Base-by-base conservation (phyloP, 768 basidiomycete genomes). In the Neoboletus brunneissimus region DNA sequence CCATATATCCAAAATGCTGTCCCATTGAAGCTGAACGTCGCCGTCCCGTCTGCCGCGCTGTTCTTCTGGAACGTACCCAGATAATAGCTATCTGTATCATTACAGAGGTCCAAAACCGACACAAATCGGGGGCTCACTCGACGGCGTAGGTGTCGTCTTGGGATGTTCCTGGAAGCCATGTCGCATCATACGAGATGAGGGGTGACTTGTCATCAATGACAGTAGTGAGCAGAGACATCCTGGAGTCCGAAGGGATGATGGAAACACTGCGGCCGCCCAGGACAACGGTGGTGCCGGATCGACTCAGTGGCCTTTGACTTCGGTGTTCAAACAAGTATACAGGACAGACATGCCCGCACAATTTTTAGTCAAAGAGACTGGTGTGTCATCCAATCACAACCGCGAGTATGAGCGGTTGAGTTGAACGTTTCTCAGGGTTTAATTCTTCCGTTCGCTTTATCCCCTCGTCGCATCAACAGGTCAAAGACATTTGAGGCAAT, bases 1-100 rank as follows among this genome's bases (percentile, higher is more conserved):
- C 82, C 81, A 58, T 74, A 83, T 27, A 83, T 67, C 66, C 75
- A 72, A 18, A 83, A 67, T 4, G 74, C 74, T 10, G 76, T 78
- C 20, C 79, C 82, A 42, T 77, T 77, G 69, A 82, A 82, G n/a
- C 64, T 59, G 61, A 82, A 77, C 0, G 68, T 75, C 16, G 74
- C 75, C 20, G 61, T 67, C 10, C 77, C 77, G 6, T 70, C 68
- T 40, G 57, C 20, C 1, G 37, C 62, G 11, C 61, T 64, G 8
- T 77, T 78, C 23, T 62, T 66, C 58, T 70, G 77, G 55, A 75
- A 78, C 41, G 73, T 77, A 35, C 75, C 73, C 20, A 72, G 61
- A 11, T 73, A 72, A 54, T 77, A 76, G 53, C 75, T 76, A 16
- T 37, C 9, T 31, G 5, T 5, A 32, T 53, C 16, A 55, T n/a